Evolutionary conservation across 23 red algal species (phyloP).

Genomic region (Agarophyton chilense): DNA sequence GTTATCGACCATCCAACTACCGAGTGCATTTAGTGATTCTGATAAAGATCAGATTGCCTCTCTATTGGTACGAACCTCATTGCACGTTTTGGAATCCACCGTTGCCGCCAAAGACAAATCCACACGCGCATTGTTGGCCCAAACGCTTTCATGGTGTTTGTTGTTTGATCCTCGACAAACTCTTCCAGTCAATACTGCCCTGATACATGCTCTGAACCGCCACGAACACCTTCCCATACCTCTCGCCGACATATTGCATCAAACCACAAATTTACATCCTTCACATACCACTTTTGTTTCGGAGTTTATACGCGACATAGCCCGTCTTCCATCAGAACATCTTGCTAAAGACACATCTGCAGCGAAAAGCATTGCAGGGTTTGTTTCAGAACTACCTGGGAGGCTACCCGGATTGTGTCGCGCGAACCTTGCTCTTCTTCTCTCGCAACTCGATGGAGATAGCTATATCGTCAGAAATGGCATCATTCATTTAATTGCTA

Average conservation of each 20-base stretch:
- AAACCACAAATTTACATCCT: not conserved
- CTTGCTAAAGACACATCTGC: conserved; percentile 51
- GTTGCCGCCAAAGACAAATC: conserved; percentile 42
- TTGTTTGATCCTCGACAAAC: conserved; percentile 21
- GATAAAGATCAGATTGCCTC: conserved; percentile 44
- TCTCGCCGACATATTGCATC: conserved; percentile 20
- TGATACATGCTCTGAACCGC: conserved; percentile 36
- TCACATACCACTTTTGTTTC: conserved; percentile 36
- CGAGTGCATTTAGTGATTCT: conserved; percentile 20
- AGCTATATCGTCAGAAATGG: conserved; percentile 80
- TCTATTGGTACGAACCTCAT: conserved; percentile 26
- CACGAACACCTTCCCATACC: conserved; percentile 49
- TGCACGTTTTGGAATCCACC: conserved; percentile 43
- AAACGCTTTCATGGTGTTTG: conserved; percentile 14
- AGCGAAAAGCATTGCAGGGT: conserved; percentile 56
- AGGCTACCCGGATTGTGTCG: conserved; percentile 20
- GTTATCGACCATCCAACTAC: conserved; percentile 12
- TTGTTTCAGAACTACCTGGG: conserved; percentile 67
- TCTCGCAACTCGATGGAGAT: conserved; percentile 78
- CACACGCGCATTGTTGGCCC: conserved; percentile 30
- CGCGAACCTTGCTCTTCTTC: conserved; percentile 50
- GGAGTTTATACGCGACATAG: conserved; percentile 72
- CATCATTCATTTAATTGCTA: conserved; percentile 73
- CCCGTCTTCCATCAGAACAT: conserved; percentile 55
- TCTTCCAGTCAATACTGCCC: conserved; percentile 44